Conservation (phyloP, 2,329 filamentous ascomycete genomes). For the Monascus ruber region DNA sequence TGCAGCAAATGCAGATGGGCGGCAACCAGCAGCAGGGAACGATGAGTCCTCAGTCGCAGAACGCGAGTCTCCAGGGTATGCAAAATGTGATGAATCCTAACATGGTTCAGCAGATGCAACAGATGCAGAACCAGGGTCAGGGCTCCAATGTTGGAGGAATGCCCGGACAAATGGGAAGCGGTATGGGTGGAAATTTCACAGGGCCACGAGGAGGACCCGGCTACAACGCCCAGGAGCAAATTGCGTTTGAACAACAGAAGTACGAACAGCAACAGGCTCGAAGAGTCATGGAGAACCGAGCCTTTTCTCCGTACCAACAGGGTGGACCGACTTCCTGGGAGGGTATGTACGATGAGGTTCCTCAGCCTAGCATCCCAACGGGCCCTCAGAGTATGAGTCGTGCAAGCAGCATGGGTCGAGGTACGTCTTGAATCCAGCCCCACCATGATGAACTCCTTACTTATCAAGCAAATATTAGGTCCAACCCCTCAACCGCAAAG, state of each 20-base stretch:
- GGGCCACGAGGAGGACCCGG: constrained; percentile 37
- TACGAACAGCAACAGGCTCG: constrained; percentile 58
- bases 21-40: neutral
- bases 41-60: neutral
- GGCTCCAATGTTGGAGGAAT: constrained; percentile 22
- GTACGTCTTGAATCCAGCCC: constrained; percentile 27
- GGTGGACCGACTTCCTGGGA: constrained; percentile 82
- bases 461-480: constrained; percentile 21
- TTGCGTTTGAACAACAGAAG: constrained; percentile 67
- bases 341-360: constrained; percentile 95
- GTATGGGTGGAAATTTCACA: constrained; percentile 35
- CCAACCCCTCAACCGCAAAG: constrained; percentile 35
- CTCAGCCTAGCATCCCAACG: constrained; percentile 59
- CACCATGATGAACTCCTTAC: constrained; percentile 22
- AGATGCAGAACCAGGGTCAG: constrained; percentile 36
- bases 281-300: constrained; percentile 36
- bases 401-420: constrained; percentile 29
- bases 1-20: constrained; percentile 52
- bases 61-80: neutral
- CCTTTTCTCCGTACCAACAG: constrained; percentile 34
- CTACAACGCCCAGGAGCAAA: constrained; percentile 60
- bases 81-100: neutral
- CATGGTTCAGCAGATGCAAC: constrained; percentile 35
- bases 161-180: constrained; percentile 23
- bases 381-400: constrained; percentile 39